These are phyloP conservation scores for Phanerodontia chrysosporium DNA, from an alignment of 768 basidiomycete genomes.

Conservation along the genomic window DNA sequence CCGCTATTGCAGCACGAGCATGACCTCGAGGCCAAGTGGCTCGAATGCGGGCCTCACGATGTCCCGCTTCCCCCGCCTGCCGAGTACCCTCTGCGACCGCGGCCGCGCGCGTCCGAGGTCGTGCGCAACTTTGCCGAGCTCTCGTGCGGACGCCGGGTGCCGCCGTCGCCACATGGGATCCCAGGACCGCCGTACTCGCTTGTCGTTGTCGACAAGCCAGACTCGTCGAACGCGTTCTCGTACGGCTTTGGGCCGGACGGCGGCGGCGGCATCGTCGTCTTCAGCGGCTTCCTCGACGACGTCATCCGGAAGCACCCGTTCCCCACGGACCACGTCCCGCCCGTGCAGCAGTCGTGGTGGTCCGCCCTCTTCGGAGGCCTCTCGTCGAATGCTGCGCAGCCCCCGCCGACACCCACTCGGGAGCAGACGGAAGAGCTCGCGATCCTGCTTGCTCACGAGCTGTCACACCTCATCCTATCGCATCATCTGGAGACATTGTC, in stretches of 20 bases:
- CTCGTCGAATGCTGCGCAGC: slow-evolving; percentile 25
- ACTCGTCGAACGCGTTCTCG: slow-evolving; percentile 86
- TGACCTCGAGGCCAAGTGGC: slow-evolving; percentile 53
- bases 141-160: slow-evolving; percentile 39
- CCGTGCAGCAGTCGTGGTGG: slow-evolving; percentile 41
- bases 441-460: slow-evolving; percentile 88
- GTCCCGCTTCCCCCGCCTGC: slow-evolving; percentile 77
- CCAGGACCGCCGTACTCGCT: slow-evolving; percentile 88
- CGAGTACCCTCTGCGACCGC: slow-evolving; percentile 75
- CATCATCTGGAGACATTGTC: slow-evolving; percentile 94
- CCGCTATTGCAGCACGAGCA: slow-evolving; percentile 61
- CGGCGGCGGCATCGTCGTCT: slow-evolving; percentile 91
- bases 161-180: slow-evolving; percentile 49
- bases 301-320: slow-evolving; percentile 53
- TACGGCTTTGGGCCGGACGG: slow-evolving; percentile 93
- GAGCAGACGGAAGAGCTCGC: slow-evolving; percentile 89
- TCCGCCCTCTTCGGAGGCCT: slow-evolving; percentile 43
- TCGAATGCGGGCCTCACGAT: slow-evolving; percentile 43
- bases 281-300: slow-evolving; percentile 89
- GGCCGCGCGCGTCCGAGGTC: slow-evolving; percentile 72
- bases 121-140: slow-evolving; percentile 55
- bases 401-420: slow-evolving; percentile 53
- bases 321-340: slow-evolving; percentile 4
- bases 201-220: slow-evolving; percentile 82
- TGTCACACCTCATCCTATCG: slow-evolving; percentile 85